A percentile compares a stretch with the other conserved stretches of the same genome.
These are phyloP conservation scores for Lotus japonicus DNA, from an alignment of 306 rosid species.

Conservation along the genomic window DNA sequence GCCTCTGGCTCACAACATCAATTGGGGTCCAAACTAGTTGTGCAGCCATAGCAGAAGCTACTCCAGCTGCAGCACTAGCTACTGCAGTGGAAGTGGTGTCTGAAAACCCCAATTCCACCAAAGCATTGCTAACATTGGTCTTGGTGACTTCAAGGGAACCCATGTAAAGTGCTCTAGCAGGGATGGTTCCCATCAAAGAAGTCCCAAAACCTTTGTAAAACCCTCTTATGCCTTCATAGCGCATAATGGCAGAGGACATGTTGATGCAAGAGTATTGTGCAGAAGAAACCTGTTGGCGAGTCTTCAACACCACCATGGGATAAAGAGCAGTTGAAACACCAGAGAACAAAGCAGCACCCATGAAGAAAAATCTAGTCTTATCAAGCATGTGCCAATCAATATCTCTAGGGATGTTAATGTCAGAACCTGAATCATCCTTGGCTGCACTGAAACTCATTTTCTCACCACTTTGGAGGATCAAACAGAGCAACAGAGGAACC, in stretches of 20 bases:
- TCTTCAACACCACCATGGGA: constrained; percentile 76
- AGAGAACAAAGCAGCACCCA: constrained; percentile 91
- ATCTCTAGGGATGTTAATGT: constrained; percentile 75
- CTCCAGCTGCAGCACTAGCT: constrained; percentile 79
- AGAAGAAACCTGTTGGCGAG: constrained; percentile 75
- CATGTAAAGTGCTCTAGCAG: constrained; percentile 97
- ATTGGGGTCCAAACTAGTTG: constrained; percentile 95
- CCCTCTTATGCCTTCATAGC: constrained; percentile 73
- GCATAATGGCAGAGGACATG: constrained; percentile 63
- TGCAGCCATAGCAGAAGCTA: constrained; percentile 89
- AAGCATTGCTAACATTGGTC: constrained; percentile 64
- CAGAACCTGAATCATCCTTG: constrained; percentile 68
- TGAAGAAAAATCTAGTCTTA: constrained; percentile 83
- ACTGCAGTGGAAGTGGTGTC: constrained; percentile 63
- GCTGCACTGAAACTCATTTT: constrained; percentile 74
- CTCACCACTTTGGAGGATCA: constrained; percentile 47
- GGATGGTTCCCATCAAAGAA: constrained; percentile 84
- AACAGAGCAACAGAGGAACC: neutral
- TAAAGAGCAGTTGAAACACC: constrained; percentile 80
- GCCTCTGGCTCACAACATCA: constrained; percentile 90
- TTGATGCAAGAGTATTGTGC: constrained; percentile 54
- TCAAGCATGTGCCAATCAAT: constrained; percentile 98
- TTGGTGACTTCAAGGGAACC: constrained; percentile 76
- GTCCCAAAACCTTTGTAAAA: constrained; percentile 94
- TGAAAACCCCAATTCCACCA: constrained; percentile 59